Evolutionary conservation across 306 rosid genomes (phyloP).

Genomic region (Ammopiptanthus mongolicus): DNA sequence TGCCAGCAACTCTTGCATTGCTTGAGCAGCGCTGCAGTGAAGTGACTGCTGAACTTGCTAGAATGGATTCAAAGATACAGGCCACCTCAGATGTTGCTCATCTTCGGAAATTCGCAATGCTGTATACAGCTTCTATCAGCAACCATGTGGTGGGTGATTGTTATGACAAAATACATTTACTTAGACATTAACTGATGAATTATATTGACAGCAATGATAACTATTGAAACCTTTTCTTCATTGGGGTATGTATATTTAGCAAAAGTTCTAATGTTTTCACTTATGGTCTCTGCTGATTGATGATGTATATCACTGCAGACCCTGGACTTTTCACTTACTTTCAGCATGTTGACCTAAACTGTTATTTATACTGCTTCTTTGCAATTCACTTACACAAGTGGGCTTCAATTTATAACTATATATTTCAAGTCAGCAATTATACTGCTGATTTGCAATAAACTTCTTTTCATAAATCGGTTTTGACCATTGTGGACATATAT

Average conservation of each 20-base stretch:
- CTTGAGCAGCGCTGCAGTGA: slow-evolving; percentile 94
- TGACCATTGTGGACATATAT: not conserved
- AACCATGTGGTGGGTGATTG: slow-evolving; percentile 71
- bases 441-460: not conserved
- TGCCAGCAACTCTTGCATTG: slow-evolving; percentile 93
- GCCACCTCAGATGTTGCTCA: slow-evolving; percentile 89
- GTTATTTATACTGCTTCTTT: not conserved
- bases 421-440: no score
- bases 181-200: not conserved
- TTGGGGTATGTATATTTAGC: not conserved
- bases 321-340: not conserved
- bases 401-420: no score
- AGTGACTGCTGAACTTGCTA: slow-evolving; percentile 56
- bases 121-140: slow-evolving; percentile 80
- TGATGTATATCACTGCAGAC: not conserved
- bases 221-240: not conserved
- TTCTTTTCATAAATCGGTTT: not conserved
- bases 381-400: no score
- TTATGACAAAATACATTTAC: not conserved
- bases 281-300: not conserved
- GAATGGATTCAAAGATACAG: slow-evolving; percentile 69
- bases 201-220: not conserved
- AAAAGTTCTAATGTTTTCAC: not conserved
- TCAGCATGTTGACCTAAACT: not conserved
- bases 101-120: slow-evolving; percentile 81